Base-by-base conservation (phyloP, 371 early-diverging fungal species). In the Mortierella sp. region DNA sequence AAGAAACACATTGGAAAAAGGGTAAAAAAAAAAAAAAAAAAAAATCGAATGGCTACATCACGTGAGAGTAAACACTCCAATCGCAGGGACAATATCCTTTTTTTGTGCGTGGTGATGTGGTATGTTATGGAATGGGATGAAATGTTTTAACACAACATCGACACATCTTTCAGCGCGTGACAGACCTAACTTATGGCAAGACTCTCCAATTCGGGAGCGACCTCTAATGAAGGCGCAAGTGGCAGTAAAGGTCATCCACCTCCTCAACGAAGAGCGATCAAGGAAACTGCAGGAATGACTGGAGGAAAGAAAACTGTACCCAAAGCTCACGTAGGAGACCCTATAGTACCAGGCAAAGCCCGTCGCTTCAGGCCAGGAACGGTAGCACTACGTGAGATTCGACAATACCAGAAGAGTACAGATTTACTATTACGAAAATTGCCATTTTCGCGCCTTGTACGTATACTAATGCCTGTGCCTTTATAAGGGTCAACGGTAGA, bases 391-490 rank as follows among this genome's bases (percentile, higher is more conserved):
- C 86, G 88, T 32, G 94, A 95, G 85, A 94, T 93, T 66, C 87
- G 91, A 62, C 85, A 84, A 45, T 94, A 93, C 79, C 95, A 95
- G 73, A 93, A 92, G 77, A 83, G 87, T 10, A 93, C 92, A 20
- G 87, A 90, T 52, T 83, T 93, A 3, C 75, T 94, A 18, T 84
- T 95, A n/a, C 88, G 88, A 43, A 95, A 94, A 79, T 87, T 92
- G 18, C 95, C 96, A 24, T 96, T 96, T 87, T 88, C 92, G 47
- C 85, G 96, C 28, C 81, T 96, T 51, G 94, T 93, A 73, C 72
- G 88, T 28, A 22, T 35, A 35, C 35, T 35, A n/a, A 35, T 5
- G 24, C 39, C 18, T 60, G 24, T 30, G 35, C 58, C 30, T 5
- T 58, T 16, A 3, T 11, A 11, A 54, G 24, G 2, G 55, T 12